These are phyloP conservation scores for Neurospora sp. DNA, from an alignment of 495 filamentous ascomycete genomes.

Conservation along the genomic window DNA sequence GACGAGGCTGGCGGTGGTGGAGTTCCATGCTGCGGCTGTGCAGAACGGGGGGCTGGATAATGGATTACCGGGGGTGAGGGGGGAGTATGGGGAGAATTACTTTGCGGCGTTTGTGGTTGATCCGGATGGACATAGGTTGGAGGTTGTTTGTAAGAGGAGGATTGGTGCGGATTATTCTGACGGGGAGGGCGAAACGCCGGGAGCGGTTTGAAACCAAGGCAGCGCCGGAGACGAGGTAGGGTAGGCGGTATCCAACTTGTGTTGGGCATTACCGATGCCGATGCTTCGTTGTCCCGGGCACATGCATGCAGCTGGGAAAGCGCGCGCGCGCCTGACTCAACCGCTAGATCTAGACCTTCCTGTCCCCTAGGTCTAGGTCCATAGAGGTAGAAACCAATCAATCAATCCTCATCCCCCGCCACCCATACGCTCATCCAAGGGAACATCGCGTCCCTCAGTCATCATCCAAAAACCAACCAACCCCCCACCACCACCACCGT, in stretches of 20 bases:
- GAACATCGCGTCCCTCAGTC: not conserved
- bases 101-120: conserved; percentile 35
- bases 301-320: too few relatives aligned
- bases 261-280: not conserved
- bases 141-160: conserved; percentile 25
- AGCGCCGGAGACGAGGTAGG: not conserved
- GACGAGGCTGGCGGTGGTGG: conserved; percentile 20
- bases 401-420: not conserved
- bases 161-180: not conserved
- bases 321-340: not conserved
- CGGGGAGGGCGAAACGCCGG: not conserved
- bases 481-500: not conserved
- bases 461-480: not conserved
- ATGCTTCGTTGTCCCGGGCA: not conserved
- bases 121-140: conserved; percentile 29
- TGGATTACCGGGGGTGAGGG: conserved; percentile 28
- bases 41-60: conserved; percentile 23
- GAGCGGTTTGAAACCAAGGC: not conserved
- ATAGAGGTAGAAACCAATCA: not conserved
- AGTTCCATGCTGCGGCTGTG: conserved; percentile 28
- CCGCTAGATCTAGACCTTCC: not conserved
- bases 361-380: not conserved
- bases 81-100: conserved; percentile 25
- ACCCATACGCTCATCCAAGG: not conserved
- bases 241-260: not conserved